Base-by-base conservation (phyloP, 176 grass and related monocot genomes). In the Avena eriantha region DNA sequence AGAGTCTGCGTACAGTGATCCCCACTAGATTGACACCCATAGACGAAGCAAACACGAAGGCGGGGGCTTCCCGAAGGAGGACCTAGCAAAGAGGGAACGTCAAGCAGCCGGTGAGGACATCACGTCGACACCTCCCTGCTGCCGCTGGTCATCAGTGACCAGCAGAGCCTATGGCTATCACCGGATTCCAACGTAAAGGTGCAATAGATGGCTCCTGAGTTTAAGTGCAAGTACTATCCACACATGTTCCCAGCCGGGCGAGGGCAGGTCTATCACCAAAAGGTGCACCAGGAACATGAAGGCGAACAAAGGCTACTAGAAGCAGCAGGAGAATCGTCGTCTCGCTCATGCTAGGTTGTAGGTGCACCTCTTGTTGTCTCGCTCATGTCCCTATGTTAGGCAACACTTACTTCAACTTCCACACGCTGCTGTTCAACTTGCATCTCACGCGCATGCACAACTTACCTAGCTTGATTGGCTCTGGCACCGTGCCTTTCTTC, bases 31-130 rank as follows among this genome's bases (percentile, higher is more conserved):
- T 7, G 5, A 41, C 7, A 7, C 5, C 36, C 36, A 41, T 7
- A 41, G 5, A 7, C 5, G 36, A 41, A 41, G 36, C 36, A 41
- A 41, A 41, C 7, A 4, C 36, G 6, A 41, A 41, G 29, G 29
- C 29, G 2, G 29, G 29, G 4, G 36, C 36, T 7, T 41, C 36
- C 36, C 7, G 36, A 41, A 41, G 36, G 36, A 41, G 36, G 36
- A 41, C 36, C 7, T 41, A 7, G 36, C 7, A 41, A 5, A 41
- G 36, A 7, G 3, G 36, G 36, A 5, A 41, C 36, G 36, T 41
- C 7, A 41, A 41, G 36, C 7, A 41, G 36, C 36, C 36, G 7
- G 36, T 41, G 36, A 98, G 88, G 57, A 68, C 34, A 41, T 41
- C 5, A 5, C 36, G 36, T 7, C 36, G 36, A 41, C 36, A 41